Conservation (phyloP, 192 early-diverging fungal genomes). For the Rhizophlyctis rosea region DNA sequence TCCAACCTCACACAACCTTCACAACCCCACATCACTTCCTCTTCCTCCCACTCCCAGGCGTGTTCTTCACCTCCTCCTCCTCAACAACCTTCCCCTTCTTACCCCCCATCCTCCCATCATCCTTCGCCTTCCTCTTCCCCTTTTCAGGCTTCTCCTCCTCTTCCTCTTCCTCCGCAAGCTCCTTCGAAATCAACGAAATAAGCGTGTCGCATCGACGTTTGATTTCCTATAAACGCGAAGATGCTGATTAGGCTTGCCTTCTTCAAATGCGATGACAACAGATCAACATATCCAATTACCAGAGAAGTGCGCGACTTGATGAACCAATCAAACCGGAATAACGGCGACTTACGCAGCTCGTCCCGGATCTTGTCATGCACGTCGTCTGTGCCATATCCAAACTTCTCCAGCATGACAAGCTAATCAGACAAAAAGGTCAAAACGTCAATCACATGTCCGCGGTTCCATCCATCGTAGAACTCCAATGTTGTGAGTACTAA, state of each 20-base stretch:
- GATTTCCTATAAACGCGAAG: conserved; percentile 69
- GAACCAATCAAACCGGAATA: conserved; percentile 98
- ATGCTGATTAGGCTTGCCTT: too few relatives aligned
- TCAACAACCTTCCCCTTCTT: too few relatives aligned
- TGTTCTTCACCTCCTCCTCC: too few relatives aligned
- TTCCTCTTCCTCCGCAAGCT: conserved; percentile 24
- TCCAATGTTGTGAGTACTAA: too few relatives aligned
- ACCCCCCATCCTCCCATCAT: too few relatives aligned
- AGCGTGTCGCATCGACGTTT: conserved; percentile 81
- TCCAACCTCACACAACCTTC: too few relatives aligned
- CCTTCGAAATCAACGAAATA: conserved; percentile 64
- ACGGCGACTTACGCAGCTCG: conserved; percentile 73
- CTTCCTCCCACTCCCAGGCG: too few relatives aligned
- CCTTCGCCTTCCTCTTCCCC: conserved; percentile 1
- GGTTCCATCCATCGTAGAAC: too few relatives aligned
- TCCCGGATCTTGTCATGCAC: conserved; percentile 89
- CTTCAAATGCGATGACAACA: neutral
- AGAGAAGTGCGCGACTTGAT: conserved; percentile 86
- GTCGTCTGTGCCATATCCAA: conserved; percentile 87
- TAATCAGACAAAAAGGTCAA: conserved; percentile 18
- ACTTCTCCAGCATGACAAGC: conserved; percentile 82
- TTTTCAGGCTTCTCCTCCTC: conserved; percentile 17
- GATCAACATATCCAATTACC: conserved; percentile 5
- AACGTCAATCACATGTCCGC: too few relatives aligned
- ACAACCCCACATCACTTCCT: too few relatives aligned